Evolutionary conservation across 805 yeast species (phyloP).

Genomic region (Metschnikowia reukaufii): DNA sequence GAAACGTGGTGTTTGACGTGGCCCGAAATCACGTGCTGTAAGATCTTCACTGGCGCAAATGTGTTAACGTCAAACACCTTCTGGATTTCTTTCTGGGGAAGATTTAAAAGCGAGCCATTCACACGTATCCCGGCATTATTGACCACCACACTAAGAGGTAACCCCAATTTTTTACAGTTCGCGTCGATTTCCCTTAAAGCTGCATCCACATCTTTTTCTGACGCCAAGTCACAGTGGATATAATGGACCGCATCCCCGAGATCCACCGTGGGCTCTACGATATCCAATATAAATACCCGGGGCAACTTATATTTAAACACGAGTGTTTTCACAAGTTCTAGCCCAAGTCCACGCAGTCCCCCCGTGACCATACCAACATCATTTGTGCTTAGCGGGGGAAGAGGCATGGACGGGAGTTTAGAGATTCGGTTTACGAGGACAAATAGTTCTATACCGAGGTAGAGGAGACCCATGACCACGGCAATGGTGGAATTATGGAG

Average conservation of each 20-base stretch:
- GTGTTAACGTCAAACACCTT: conserved; percentile 32
- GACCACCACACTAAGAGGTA: conserved; percentile 34
- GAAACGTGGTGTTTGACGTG: conserved; percentile 18
- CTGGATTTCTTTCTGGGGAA: conserved; percentile 23
- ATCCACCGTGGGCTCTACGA: conserved; percentile 18
- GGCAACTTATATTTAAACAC: conserved; percentile 14
- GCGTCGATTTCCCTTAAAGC: conserved; percentile 16
- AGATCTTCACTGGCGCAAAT: conserved; percentile 30
- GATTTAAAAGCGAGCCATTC: conserved; percentile 28
- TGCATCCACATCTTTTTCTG: conserved; percentile 17
- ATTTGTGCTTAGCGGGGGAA: conserved; percentile 1
- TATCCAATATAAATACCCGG: conserved; percentile 34
- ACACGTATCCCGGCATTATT: conserved; percentile 54
- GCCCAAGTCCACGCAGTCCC: conserved; percentile 53
- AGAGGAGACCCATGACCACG: background rate
- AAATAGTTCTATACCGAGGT: conserved; percentile 6
- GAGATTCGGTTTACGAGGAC: conserved; percentile 2
- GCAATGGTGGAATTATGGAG: background rate
- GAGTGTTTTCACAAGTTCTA: conserved; percentile 33
- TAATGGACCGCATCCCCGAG: conserved; percentile 20
- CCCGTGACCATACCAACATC: conserved; percentile 47
- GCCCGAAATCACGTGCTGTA: conserved; percentile 22
- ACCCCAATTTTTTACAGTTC: conserved; percentile 3
- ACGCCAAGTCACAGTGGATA: conserved; percentile 26
- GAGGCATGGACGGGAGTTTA: conserved; percentile 4